Base-by-base conservation (phyloP, 2,329 filamentous ascomycete genomes). In the Coniochaeta hoffmannii region DNA sequence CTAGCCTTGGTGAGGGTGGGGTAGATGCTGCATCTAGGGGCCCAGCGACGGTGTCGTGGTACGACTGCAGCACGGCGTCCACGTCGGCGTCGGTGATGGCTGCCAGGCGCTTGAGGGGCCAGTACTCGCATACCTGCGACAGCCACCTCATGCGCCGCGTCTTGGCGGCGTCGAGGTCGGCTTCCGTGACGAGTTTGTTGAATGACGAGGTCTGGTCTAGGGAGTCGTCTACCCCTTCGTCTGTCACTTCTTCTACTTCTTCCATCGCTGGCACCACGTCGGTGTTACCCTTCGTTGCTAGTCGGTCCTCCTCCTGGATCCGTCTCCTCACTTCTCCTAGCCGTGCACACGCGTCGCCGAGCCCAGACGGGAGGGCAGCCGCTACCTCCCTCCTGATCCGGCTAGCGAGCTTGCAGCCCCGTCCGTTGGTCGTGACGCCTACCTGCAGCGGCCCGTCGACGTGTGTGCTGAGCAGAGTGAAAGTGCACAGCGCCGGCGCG, bases 111-210 rank as follows among this genome's bases (percentile, higher is more conserved):
- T 85, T 86, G 26, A 99, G 78, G 1, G 94, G 92, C 94, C 94
- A 99, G 73, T 99, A 99, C 75, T 99, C 94, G 78, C 94, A 99
- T 53, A 99, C 90, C 68, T 99, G 94, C 19, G 88, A 84, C 1
- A 99, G 77, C 94, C 94, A 99, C 56, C 94, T 83, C 77, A 96
- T 92, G 53, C 94, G 82, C 57, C 93, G 79, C 22, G 82, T 91
- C 67, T 90, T 90, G 15, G 85, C 82, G 3, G 86, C 86, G 57
- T 88, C 86, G 1, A 81, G 73, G 64, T 94, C 90, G 46, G 86
- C 83, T 50, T 89, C 86, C 0, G 79, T 82, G 7, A 97, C 80
- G 4, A 99, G 77, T 58, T 81, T 85, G 70, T 99, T 99, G 71
- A 99, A 97, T 0, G 79, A 81, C 1, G 92, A 83, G 15, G 81